phyloP scores from a whole-genome alignment of 2,329 filamentous ascomycete species.

The Aspergillus sclerotialis region DNA sequence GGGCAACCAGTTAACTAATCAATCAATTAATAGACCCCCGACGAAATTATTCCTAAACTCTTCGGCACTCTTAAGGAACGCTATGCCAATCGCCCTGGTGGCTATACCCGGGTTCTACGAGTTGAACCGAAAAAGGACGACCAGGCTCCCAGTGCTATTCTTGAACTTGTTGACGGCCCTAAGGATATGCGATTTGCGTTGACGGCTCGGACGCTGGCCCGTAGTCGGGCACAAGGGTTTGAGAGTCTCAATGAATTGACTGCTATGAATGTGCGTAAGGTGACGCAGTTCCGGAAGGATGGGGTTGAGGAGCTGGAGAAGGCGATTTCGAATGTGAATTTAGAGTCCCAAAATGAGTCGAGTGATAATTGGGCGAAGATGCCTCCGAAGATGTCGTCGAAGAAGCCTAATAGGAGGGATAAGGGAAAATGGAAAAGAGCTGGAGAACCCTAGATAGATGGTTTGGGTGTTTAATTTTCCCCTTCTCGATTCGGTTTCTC shows the following conservation, averaged over 20 bases:
- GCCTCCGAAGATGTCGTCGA: too few relatives aligned
- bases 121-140: conserved; percentile 85
- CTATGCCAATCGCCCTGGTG: conserved; percentile 72
- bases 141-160: conserved; percentile 81
- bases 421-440: conserved; percentile 27
- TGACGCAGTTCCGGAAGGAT: conserved; percentile 64
- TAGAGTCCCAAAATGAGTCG: too few relatives aligned
- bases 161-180: conserved; percentile 91
- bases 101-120: conserved; percentile 90
- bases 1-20: conserved; percentile 3
- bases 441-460: too few relatives aligned
- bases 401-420: conserved; percentile 20
- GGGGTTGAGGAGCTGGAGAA: conserved; percentile 62
- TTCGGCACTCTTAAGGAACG: conserved; percentile 75
- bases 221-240: conserved; percentile 46
- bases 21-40: conserved; percentile 27
- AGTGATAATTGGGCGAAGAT: too few relatives aligned
- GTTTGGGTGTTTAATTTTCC: too few relatives aligned
- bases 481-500: too few relatives aligned
- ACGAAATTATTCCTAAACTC: conserved; percentile 64
- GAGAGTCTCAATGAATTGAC: conserved; percentile 64
- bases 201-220: conserved; percentile 77
- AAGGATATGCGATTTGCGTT: conserved; percentile 91
- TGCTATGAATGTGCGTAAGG: conserved; percentile 71
- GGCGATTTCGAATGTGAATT: conserved; percentile 54